phyloP scores from a whole-genome alignment of 345 rosid genomes.

The Passiflora organensis region DNA sequence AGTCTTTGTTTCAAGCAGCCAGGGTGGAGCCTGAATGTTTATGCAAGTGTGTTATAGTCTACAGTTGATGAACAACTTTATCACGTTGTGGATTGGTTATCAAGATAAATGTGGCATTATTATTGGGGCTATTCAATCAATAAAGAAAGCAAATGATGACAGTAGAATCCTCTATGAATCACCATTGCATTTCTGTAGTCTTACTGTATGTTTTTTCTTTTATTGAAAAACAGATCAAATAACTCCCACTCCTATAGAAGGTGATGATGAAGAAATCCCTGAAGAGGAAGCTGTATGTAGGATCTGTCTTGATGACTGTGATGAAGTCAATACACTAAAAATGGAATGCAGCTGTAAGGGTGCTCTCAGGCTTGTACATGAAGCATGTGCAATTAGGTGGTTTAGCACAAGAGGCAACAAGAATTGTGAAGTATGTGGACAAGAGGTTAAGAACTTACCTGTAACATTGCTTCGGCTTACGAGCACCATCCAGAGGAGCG shows the following conservation, averaged over 20 bases:
- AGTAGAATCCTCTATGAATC: no score
- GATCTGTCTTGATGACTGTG: conserved; percentile 77
- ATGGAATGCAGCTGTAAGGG: conserved; percentile 99
- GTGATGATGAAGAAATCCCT: conserved; percentile 79
- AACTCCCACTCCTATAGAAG: conserved; percentile 42
- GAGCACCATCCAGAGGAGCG: conserved; percentile 39
- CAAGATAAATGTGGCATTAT: no score
- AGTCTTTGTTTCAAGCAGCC: no score
- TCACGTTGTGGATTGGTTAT: no score
- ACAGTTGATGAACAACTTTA: no score
- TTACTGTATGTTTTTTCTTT: conserved; percentile 9
- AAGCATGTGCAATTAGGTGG: conserved; percentile 87
- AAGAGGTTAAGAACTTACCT: conserved; percentile 81
- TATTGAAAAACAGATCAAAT: conserved; percentile 53
- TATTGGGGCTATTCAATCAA: no score
- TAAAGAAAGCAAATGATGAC: no score
- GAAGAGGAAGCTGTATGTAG: conserved; percentile 97
- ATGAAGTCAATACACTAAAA: conserved; percentile 86
- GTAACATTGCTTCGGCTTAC: conserved; percentile 71
- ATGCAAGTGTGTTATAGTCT: no score
- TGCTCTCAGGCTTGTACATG: conserved; percentile 76
- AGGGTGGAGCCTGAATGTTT: no score
- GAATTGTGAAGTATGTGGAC: conserved; percentile 82
- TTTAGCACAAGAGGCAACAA: conserved; percentile 79
- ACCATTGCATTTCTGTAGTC: neutral